Evolutionary conservation across 2,329 filamentous ascomycete genomes (phyloP), one percentile per base, ranked within the genome.

Genomic region (Aspergillus sp.): DNA sequence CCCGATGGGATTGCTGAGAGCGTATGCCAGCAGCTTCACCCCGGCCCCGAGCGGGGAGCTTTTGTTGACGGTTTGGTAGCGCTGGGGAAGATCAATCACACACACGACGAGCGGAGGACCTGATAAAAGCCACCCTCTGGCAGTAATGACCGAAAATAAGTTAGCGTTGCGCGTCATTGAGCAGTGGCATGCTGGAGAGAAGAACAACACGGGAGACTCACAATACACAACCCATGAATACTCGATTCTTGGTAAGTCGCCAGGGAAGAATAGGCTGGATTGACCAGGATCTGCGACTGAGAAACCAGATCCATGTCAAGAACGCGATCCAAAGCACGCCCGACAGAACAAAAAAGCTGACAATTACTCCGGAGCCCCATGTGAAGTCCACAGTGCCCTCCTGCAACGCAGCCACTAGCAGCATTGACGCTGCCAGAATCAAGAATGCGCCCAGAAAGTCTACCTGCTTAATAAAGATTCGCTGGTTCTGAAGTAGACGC

Each of bases 381-480:
- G 75, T 65, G 57, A 80, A 82, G 0, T 77, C 78, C 47, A 81
- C 79, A 0, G 84, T 84, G 2, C 80, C 85, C 65, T 87, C 81
- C 61, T 87, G 83, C 20, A 87, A 70, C 1, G 82, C 81, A 61
- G 84, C 84, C 0, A 87, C 80, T 1, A 87, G 70, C 6, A 86
- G 75, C 1, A 83, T 78, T 1, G 82, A 85, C 45, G 81, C 82
- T 4, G 74, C 72, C 3, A 87, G 72, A 7, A 87, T 77, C 1
- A 84, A 74, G 2, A 78, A 65, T 54, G 81, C 81, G 16, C 84
- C 84, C 6, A 84, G 47, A 49, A 84, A 81, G 67, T 87, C 84
- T 52, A 85, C 39, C 26, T 50, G 39, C 4, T 22, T 49, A 5
- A 57, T 20, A n/a, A 55, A 56, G 16, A 16, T 10, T 46, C 26